A percentile compares a stretch with the other conserved stretches of the same genome.
These are phyloP conservation scores for Tolypocladium nubicola DNA, from an alignment of 2,329 filamentous ascomycete genomes.

Conservation along the genomic window DNA sequence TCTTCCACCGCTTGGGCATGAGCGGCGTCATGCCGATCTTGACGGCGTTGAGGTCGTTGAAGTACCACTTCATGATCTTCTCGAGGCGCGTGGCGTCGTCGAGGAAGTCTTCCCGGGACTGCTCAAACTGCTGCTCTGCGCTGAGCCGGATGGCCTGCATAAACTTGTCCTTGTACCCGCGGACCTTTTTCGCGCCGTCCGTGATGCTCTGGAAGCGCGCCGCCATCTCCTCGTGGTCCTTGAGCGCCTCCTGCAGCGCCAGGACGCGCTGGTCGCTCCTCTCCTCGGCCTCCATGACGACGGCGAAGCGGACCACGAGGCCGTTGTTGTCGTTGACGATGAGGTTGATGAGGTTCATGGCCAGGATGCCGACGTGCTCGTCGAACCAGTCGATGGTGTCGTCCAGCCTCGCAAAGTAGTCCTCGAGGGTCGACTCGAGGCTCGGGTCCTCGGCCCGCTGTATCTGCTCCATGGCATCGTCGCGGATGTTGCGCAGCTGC, in stretches of 20 bases:
- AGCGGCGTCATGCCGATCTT: conserved; percentile 84
- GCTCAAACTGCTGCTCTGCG: conserved; percentile 63
- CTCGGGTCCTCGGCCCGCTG: conserved; percentile 61
- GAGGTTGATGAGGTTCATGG: conserved; percentile 80
- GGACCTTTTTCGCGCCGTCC: conserved; percentile 79
- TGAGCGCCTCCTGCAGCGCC: conserved; percentile 86
- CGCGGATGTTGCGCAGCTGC: conserved; percentile 82
- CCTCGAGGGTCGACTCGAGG: conserved; percentile 71
- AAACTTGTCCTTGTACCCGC: conserved; percentile 97
- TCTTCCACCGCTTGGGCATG: conserved; percentile 95
- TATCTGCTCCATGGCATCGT: conserved; percentile 96
- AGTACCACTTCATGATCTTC: conserved; percentile 90
- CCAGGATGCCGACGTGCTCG: conserved; percentile 81
- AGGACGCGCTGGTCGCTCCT: conserved; percentile 88
- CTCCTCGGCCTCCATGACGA: conserved; percentile 92
- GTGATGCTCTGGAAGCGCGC: conserved; percentile 91
- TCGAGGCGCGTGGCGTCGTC: conserved; percentile 75
- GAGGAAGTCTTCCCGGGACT: conserved; percentile 63
- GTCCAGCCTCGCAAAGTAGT: conserved; percentile 82
- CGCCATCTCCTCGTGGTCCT: conserved; percentile 91
- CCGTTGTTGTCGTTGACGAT: conserved; percentile 80
- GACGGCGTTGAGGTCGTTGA: conserved; percentile 93
- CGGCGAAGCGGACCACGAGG: conserved; percentile 79
- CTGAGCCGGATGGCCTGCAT: conserved; percentile 66
- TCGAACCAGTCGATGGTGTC: conserved; percentile 90